Conservation (phyloP, 1,139 yeast species). For the Suhomyces atakaporum region DNA sequence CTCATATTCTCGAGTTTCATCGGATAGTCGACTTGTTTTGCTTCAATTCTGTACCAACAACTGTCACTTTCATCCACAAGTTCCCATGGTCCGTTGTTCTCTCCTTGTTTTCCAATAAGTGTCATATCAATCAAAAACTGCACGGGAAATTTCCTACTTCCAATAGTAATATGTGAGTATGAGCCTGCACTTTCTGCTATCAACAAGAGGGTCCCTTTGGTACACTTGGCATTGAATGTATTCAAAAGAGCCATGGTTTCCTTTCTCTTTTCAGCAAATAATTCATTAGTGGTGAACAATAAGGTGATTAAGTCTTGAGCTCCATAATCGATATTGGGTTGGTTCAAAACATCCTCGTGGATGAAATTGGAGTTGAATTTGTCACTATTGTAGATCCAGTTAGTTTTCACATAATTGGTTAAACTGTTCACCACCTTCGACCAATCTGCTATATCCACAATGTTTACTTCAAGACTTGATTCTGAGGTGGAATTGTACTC, state of each 20-base stretch:
- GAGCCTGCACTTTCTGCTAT: constrained; percentile 91
- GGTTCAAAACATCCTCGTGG: constrained; percentile 49
- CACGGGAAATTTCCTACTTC: constrained; percentile 76
- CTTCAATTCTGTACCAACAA: constrained; percentile 73
- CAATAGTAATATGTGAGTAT: constrained; percentile 76
- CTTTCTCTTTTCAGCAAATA: constrained; percentile 68
- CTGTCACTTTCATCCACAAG: constrained; percentile 67
- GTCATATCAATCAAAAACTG: constrained; percentile 78
- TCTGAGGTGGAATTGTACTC: constrained; percentile 37
- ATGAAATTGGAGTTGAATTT: constrained; percentile 49
- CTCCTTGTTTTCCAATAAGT: constrained; percentile 56
- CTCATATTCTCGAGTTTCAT: constrained; percentile 85
- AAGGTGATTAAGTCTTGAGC: constrained; percentile 57
- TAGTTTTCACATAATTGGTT: constrained; percentile 40
- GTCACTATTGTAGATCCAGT: constrained; percentile 52
- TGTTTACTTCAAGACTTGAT: constrained; percentile 45
- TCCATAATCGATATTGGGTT: constrained; percentile 15
- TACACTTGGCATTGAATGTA: constrained; percentile 47
- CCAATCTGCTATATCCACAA: constrained; percentile 86
- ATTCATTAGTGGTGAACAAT: constrained; percentile 83
- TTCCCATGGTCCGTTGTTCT: constrained; percentile 62
- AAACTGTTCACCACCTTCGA: constrained; percentile 48
- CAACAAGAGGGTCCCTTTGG: constrained; percentile 57
- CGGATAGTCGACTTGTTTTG: constrained; percentile 58
- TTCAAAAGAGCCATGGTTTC: constrained; percentile 64